Percentiles rank a stretch among this genome's conserved stretches.
Conservation (phyloP, 495 filamentous ascomycete species). For the Chaetomium tenue region DNA sequence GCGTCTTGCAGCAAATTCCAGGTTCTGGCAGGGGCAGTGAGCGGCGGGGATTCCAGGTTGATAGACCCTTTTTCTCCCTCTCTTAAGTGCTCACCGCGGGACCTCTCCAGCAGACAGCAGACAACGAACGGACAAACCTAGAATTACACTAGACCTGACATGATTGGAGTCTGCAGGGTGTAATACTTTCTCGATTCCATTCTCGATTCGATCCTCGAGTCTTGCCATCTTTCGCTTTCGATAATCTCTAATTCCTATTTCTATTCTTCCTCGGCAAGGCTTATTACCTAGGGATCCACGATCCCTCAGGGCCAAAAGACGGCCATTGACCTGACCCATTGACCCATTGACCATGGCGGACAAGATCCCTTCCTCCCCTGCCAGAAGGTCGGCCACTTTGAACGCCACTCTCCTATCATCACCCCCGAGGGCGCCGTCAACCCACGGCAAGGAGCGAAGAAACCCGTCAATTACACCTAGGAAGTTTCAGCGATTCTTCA, state of each 20-base stretch:
- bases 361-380: conserved; percentile 23
- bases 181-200: background rate
- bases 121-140: too few relatives aligned
- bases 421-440: conserved; percentile 34
- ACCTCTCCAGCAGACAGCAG: too few relatives aligned
- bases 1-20: conserved; percentile 27
- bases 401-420: conserved; percentile 39
- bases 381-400: conserved; percentile 29
- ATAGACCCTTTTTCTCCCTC: background rate
- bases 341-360: conserved; percentile 24
- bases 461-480: conserved; percentile 64
- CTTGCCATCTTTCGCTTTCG: background rate
- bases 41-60: background rate
- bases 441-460: conserved; percentile 45
- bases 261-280: background rate
- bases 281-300: background rate
- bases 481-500: conserved; percentile 81
- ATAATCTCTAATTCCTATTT: conserved; percentile 7
- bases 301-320: too few relatives aligned
- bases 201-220: too few relatives aligned
- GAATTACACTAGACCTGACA: background rate
- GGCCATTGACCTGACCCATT: too few relatives aligned
- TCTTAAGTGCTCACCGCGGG: background rate
- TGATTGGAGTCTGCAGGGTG: conserved; percentile 1
- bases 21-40: background rate